Evolutionary conservation across 1,284 basidiomycete genomes (phyloP).

Genomic region (Ustilago nuda): DNA sequence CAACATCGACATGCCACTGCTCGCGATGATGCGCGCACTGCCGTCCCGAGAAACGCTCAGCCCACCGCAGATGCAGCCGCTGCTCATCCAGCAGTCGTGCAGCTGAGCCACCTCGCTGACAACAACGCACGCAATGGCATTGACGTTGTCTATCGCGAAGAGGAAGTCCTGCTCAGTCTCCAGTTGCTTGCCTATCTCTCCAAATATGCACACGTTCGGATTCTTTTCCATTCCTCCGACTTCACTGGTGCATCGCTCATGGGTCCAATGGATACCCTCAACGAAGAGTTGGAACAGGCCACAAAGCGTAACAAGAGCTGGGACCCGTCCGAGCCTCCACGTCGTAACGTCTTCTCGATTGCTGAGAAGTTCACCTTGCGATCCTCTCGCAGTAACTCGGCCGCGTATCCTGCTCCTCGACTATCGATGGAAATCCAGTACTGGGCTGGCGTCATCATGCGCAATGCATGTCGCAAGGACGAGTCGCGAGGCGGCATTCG

Average conservation of each 20-base stretch:
- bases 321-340: slow-evolving; percentile 55
- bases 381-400: slow-evolving; percentile 76
- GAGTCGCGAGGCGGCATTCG: slow-evolving; percentile 88
- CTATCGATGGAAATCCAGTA: slow-evolving; percentile 94
- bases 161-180: slow-evolving; percentile 89
- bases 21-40: slow-evolving; percentile 20
- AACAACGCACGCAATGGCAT: slow-evolving; percentile 36
- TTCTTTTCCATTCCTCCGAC: slow-evolving; percentile 81
- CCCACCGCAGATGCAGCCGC: slow-evolving; percentile 18
- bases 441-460: slow-evolving; percentile 99
- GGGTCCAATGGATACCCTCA: slow-evolving; percentile 56
- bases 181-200: slow-evolving; percentile 95
- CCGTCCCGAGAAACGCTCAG: slow-evolving; percentile 17
- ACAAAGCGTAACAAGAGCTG: slow-evolving; percentile 55
- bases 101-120: slow-evolving; percentile 40
- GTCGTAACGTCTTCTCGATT: slow-evolving; percentile 82
- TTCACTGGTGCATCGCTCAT: slow-evolving; percentile 50
- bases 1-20: slow-evolving; percentile 15
- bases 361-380: slow-evolving; percentile 96
- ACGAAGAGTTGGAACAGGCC: slow-evolving; percentile 39
- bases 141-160: slow-evolving; percentile 79
- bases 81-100: slow-evolving; percentile 41
- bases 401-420: slow-evolving; percentile 71
- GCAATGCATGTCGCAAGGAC: slow-evolving; percentile 98
- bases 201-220: slow-evolving; percentile 97